Conservation (phyloP, 2,329 filamentous ascomycete species). For the Rutstroemia sp. region DNA sequence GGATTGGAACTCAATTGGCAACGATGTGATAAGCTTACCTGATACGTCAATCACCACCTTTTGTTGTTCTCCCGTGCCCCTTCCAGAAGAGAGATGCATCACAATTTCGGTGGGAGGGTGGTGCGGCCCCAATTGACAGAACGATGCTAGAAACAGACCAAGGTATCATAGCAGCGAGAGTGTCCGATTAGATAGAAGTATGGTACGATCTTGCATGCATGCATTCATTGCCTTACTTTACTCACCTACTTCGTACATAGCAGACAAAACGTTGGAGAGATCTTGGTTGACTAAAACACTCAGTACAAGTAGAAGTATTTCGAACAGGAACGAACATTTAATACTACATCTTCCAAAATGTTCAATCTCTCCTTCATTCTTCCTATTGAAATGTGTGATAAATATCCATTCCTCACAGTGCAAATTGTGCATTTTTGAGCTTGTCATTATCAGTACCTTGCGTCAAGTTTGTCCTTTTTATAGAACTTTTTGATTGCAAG, state of each 20-base stretch:
- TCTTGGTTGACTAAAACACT: neutral
- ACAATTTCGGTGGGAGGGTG: too few species aligned
- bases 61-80: neutral
- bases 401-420: slow-evolving; percentile 19
- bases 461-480: slow-evolving; percentile 25
- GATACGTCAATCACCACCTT: too few species aligned
- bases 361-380: slow-evolving; percentile 23
- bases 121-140: neutral
- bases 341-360: slow-evolving; percentile 2
- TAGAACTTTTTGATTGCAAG: slow-evolving; percentile 24
- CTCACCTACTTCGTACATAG: neutral
- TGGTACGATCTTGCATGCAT: slow-evolving; percentile 5
- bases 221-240: neutral
- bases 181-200: neutral
- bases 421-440: slow-evolving; percentile 20
- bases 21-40: too few species aligned
- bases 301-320: neutral
- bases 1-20: too few species aligned
- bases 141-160: neutral
- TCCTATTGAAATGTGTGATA: slow-evolving; percentile 8
- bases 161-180: neutral
- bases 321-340: neutral
- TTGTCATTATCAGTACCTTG: slow-evolving; percentile 16
- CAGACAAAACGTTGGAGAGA: neutral
- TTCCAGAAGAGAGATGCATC: slow-evolving; percentile 2